Base-by-base conservation (phyloP, 257 asterid species). In the Asclepias syriaca region DNA sequence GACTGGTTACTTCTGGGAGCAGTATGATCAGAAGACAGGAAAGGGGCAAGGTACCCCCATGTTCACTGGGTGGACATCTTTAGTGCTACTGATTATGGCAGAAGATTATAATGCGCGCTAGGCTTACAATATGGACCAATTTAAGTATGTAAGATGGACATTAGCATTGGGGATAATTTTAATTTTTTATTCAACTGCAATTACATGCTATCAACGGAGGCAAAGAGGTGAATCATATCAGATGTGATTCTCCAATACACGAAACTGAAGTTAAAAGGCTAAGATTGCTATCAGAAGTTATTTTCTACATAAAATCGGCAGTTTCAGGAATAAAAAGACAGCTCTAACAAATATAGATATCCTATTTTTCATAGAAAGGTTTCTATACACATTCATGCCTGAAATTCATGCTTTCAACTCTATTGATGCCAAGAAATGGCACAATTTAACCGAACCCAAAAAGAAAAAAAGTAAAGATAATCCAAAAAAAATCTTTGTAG, bases 1-100 rank as follows among this genome's bases (percentile, higher is more conserved):
- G 79, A 95, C 85, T 19, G 96, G 99, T 77, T 90, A 72, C 75
- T 65, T 95, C 58, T 95, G 98, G 99, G 99, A 95, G 77, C 99
- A 95, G 75, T 95, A 88, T 75, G 99, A 95, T 79, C 98, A 86
- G 77, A 87, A 80, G 87, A 90, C 85, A 51, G 98, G 96, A 40
- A 92, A 92, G 75, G 99, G 99, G 14, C 88, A 92, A 84, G 99
- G 99, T 24, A 87, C 99, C 0, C 92, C 92, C 55, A 65, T 83
- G 53, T 92, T 95, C 74, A 92, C 96, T 8, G 98, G 97, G 54
- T 92, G 99, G 99, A 87, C 98, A 10, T 85, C 99, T 5, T 89
- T 93, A 29, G 80, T 88, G 76, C 88, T 90, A n/a, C 78, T 92
- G 85, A 84, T 95, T 78, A 92, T 92, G 94, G 88, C 96, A 24